phyloP scores from a whole-genome alignment of 352 stramenopile genomes.

The Pythium myriotylum region DNA sequence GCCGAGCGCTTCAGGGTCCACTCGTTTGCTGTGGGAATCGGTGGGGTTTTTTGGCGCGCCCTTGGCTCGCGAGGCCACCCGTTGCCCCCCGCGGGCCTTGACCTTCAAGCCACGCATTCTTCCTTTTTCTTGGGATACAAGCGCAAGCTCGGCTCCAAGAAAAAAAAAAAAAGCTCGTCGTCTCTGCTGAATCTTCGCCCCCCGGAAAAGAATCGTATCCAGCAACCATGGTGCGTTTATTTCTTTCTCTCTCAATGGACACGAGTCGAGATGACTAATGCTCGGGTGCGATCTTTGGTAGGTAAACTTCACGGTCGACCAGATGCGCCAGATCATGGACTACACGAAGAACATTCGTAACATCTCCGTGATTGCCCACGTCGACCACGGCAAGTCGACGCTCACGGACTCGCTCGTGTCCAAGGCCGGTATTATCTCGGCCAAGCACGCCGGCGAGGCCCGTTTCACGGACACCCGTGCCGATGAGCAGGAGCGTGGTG shows the following conservation, averaged over 20 bases:
- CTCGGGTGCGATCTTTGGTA: conserved; percentile 31
- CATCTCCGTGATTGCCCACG: conserved; percentile 99
- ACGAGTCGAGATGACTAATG: too few species aligned
- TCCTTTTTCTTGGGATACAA: conserved; percentile 37
- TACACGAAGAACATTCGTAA: conserved; percentile 99
- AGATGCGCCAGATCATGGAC: conserved; percentile 98
- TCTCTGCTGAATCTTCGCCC: conserved; percentile 21
- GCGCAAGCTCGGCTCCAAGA: conserved; percentile 19
- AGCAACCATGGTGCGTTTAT: conserved; percentile 34
- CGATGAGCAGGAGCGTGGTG: conserved; percentile 99
- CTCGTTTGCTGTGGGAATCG: conserved; percentile 26
- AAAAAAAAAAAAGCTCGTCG: conserved; percentile 23
- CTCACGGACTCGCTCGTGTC: conserved; percentile 98
- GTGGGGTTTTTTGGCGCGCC: conserved; percentile 30
- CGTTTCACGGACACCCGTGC: conserved; percentile 99
- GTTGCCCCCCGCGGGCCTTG: conserved; percentile 4
- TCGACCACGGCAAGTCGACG: conserved; percentile 99
- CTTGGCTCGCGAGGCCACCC: conserved; percentile 18
- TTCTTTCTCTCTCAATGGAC: too few species aligned
- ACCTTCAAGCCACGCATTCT: conserved; percentile 32
- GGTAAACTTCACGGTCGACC: conserved; percentile 99
- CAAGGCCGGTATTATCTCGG: conserved; percentile 99
- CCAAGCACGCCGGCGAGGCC: conserved; percentile 97
- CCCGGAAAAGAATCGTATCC: conserved; percentile 23
- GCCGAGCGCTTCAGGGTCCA: conserved; percentile 23